Evolutionary conservation across 2,329 filamentous ascomycete species (phyloP), one percentile per base, ranked within the genome.

Genomic region (Graphium sp.): DNA sequence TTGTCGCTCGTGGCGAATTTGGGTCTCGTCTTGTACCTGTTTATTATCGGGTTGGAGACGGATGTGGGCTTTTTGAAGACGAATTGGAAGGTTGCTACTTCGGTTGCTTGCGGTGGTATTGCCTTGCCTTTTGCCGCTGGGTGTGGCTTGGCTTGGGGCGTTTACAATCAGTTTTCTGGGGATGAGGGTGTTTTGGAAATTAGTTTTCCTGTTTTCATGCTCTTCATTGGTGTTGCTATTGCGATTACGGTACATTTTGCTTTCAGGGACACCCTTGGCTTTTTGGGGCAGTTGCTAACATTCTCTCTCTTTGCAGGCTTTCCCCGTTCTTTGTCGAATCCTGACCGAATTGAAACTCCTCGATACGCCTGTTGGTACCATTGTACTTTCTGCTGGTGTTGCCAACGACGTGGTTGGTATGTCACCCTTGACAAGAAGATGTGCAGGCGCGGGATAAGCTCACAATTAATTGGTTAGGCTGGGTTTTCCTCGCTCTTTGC

Each of bases 241-340:
- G 80, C 84, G 17, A 95, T 95, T 40, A 94, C 87, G 2, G 44
- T 46, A 28, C 10, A 41, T 30, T n/a, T 17, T 17, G 26, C 13
- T n/a, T n/a, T n/a, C n/a, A n/a, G 24, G 16, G 7, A n/a, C 4
- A 4, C 15, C 11, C 11, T 29, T 14, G n/a, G 9, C 16, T 15
- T 11, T 22, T 10, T 12, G 7, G 7, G 21, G 15, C 4, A 18
- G 10, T n/a, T 9, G 6, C 7, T 16, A 20, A 11, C 11, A 18
- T 11, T 18, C 18, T 18, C 27, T 10, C 20, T 19, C 7, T 16
- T 10, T 13, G 5, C 7, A 44, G 35, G 83, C 71, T 7, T 76
- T 95, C 41, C 87, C 87, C 0, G 87, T 95, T 1, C 67, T 95
- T 9, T 94, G 87, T 45, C 80, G 87, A 48, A 95, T 95, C 39